Evolutionary conservation across 805 yeast species (phyloP).

Genomic region (Ogataea polymorpha): DNA sequence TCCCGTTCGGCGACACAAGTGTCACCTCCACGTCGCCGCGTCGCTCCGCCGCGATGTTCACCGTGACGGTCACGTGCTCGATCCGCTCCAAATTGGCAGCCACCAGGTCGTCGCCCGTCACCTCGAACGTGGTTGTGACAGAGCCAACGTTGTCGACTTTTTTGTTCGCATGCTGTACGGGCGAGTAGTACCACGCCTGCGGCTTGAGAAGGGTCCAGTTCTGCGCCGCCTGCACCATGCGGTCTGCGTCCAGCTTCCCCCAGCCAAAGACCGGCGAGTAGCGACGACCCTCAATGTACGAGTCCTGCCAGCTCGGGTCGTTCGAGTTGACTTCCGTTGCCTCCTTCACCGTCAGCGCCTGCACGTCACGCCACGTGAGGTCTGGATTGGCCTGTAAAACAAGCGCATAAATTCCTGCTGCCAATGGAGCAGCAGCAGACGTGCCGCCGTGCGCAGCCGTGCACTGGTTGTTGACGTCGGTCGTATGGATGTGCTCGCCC

Average conservation of each 20-base stretch:
- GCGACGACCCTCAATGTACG: conserved; percentile 57
- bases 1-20: conserved; percentile 73
- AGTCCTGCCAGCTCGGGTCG: conserved; percentile 73
- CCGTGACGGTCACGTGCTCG: conserved; percentile 84
- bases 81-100: conserved; percentile 61
- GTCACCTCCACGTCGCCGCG: conserved; percentile 71
- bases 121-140: conserved; percentile 35
- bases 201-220: conserved; percentile 83
- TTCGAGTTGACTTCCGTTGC: conserved; percentile 63
- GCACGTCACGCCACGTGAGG: conserved; percentile 94
- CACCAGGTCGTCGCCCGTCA: conserved; percentile 48
- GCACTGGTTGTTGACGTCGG: conserved; percentile 72
- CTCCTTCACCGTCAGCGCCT: conserved; percentile 71
- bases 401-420: conserved; percentile 91
- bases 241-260: conserved; percentile 84
- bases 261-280: conserved; percentile 89
- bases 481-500: conserved; percentile 84
- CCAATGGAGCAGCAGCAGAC: conserved; percentile 97
- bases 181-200: conserved; percentile 74
- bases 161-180: conserved; percentile 36
- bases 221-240: conserved; percentile 67
- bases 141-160: conserved; percentile 19
- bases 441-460: conserved; percentile 87
- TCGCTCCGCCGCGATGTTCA: conserved; percentile 58
- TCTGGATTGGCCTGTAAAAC: conserved; percentile 81